Base-by-base conservation (phyloP, 2,329 filamentous ascomycete species). In the Leptoxyphium fumago region DNA sequence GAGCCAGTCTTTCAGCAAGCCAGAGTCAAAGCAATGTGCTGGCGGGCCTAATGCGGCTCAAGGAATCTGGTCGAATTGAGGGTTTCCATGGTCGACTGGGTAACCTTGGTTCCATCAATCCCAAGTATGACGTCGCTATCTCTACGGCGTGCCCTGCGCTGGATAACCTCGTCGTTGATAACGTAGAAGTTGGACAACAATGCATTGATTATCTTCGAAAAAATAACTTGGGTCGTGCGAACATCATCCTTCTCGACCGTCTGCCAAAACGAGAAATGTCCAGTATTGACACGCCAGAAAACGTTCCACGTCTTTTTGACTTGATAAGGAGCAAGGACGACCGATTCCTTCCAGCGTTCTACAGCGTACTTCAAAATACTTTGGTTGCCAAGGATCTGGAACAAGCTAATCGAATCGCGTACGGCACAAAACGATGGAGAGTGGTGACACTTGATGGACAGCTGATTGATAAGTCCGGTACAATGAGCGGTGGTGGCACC, bases 181-280 rank as follows among this genome's bases (percentile, higher is more conserved):
- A 85, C 1, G 89, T 96, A 11, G 91, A 96, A 56, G 84, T 87
- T 46, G 91, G 88, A 50, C 91, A 98, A 63, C 88, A 96, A 61
- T 98, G 93, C 63, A 96, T 98, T 50, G 91, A 96, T 59, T 91
- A 98, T 58, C 73, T 98, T 10, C 80, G 91, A 45, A 98, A 96
- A 71, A 98, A 94, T 55, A 95, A 95, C 53, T 78, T 98, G 2
- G 91, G 91, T 10, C 80, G 93, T 55, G 91, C 88, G 47, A 95
- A 95, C 66, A 96, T 98, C 62, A 96, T 98, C 56, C 84, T 91
- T 52, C 73, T 98, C 13, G 86, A 98, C 62, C 87, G 89, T 59
- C 70, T 96, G 41, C 78, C 86, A 18, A 71, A 75, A 29, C 78
- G 85, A 43, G 84, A 94, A 55, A 68, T 96, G 54, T 80, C 80